Conservation (phyloP, 805 yeast species). For the Kluyveromyces dobzhanskii region DNA sequence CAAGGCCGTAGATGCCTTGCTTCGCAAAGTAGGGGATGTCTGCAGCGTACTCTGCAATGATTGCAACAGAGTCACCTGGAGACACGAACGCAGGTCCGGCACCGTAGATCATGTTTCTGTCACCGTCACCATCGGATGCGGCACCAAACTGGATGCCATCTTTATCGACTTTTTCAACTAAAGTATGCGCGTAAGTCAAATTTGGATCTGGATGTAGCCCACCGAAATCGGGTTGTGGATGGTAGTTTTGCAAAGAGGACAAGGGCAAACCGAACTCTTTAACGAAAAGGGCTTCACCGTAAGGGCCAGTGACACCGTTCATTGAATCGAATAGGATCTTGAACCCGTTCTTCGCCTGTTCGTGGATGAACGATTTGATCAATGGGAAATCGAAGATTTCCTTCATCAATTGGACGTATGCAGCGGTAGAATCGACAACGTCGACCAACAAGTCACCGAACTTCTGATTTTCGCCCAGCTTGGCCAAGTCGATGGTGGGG, state of each 20-base stretch:
- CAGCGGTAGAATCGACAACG: conserved; percentile 72
- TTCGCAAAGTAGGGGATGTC: conserved; percentile 86
- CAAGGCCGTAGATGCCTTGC: conserved; percentile 84
- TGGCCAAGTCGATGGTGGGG: conserved; percentile 55
- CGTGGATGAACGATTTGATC: conserved; percentile 59
- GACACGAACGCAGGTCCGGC: conserved; percentile 82
- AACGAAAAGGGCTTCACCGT: conserved; percentile 75
- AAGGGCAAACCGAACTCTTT: conserved; percentile 67
- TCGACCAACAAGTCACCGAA: conserved; percentile 66
- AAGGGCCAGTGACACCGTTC: conserved; percentile 96
- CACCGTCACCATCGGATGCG: conserved; percentile 99
- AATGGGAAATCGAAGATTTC: conserved; percentile 80
- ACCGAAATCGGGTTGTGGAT: conserved; percentile 85
- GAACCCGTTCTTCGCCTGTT: conserved; percentile 47
- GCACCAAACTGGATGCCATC: conserved; percentile 89
- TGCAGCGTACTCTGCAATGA: conserved; percentile 88
- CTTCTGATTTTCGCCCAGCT: conserved; percentile 39
- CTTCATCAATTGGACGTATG: conserved; percentile 71
- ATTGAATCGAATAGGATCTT: conserved; percentile 79
- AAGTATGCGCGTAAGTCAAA: conserved; percentile 82
- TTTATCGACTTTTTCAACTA: conserved; percentile 78
- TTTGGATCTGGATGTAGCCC: conserved; percentile 98
- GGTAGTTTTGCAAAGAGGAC: conserved; percentile 66
- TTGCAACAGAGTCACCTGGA: conserved; percentile 97
- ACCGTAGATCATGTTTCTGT: conserved; percentile 97